A percentile compares a stretch with the other conserved stretches of the same genome.
These are phyloP conservation scores for Russula griseocarnosa DNA, from an alignment of 768 basidiomycete genomes.

Conservation along the genomic window DNA sequence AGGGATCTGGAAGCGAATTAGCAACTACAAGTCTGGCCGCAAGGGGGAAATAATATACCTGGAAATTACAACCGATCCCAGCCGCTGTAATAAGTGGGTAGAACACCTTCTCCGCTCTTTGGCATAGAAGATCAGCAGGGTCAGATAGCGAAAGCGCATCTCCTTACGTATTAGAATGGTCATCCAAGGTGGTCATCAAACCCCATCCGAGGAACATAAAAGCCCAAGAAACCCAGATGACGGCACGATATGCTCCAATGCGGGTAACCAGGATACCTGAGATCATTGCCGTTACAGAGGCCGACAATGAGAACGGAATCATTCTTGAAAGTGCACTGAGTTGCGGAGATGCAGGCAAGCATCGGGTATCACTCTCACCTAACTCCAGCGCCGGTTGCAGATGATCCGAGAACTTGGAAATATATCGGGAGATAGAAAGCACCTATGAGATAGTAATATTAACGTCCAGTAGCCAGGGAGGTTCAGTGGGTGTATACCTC, in stretches of 20 bases:
- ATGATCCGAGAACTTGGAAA: slow-evolving; percentile 73
- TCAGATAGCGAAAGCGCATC: too few relatives aligned
- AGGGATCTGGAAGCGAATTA: slow-evolving; percentile 44
- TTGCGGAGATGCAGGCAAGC: not conserved
- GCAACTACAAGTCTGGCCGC: not conserved
- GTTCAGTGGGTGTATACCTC: slow-evolving; percentile 33
- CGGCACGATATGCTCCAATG: slow-evolving; percentile 53
- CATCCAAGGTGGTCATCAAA: slow-evolving; percentile 65
- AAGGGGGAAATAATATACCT: slow-evolving; percentile 33
- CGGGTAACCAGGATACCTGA: slow-evolving; percentile 57
- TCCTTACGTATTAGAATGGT: slow-evolving; percentile 47
- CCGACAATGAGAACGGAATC: slow-evolving; percentile 67
- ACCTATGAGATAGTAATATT: slow-evolving; percentile 32
- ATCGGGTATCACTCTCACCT: slow-evolving; percentile 39
- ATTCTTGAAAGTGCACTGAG: slow-evolving; percentile 44
- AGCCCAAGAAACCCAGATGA: slow-evolving; percentile 60
- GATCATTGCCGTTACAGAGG: slow-evolving; percentile 48
- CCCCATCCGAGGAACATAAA: slow-evolving; percentile 63
- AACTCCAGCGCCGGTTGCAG: slow-evolving; percentile 66
- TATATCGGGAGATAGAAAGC: slow-evolving; percentile 72
- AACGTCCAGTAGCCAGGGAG: not conserved
- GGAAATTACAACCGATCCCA: slow-evolving; percentile 65
- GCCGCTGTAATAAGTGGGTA: slow-evolving; percentile 64
- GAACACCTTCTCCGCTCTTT: slow-evolving; percentile 58
- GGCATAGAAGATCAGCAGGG: slow-evolving; percentile 4